Evolutionary conservation across 1,284 basidiomycete genomes (phyloP), one percentile per base, ranked within the genome.

Genomic region (Albatrellus sp.): DNA sequence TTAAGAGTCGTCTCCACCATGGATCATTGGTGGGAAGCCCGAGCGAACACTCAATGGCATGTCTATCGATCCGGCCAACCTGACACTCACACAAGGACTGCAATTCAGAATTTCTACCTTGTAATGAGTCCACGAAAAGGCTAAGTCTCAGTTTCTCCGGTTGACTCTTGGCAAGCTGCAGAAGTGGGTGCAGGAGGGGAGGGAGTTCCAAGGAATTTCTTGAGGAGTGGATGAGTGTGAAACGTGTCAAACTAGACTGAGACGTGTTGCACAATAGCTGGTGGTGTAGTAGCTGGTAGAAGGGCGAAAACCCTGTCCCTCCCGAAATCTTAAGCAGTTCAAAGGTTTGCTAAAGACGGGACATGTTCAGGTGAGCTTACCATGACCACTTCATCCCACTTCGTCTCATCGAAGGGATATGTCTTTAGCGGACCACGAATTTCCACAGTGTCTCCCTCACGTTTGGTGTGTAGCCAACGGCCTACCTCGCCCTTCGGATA

Each of bases 401-500:
- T 60, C 41, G 64, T 66, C 13, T 73, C 68, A 42, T 71, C 64
- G 73, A 76, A 82, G n/a, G 59, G 60, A 77, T 81, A 87, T 0
- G 84, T 90, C 48, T 66, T 68, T 32, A 86, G 58, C 2, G 87
- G 88, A 0, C 85, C 88, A n/a, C 88, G 75, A 4, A 90, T 64
- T 54, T 83, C 81, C 28, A 91, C 66, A 17, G 61, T 60, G 37
- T 89, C 82, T 5, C 84, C 86, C 2, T 68, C 61, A 38, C 61
- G 61, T 56, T 80, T 82, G 5, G 80, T 69, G 57, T 88, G 83
- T 42, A 91, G 58, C 83, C 86, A 91, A 37, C 81, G 70, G 5
- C 82, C 80, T 30, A 90, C 81, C 62, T 91, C 88, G 31, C 89
- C 88, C 44, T 72, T 72, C 0, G 74, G 70, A 53, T 90, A 91